phyloP scores from a whole-genome alignment of 2,329 filamentous ascomycete species.

The Neofusicoccum laricinum region DNA sequence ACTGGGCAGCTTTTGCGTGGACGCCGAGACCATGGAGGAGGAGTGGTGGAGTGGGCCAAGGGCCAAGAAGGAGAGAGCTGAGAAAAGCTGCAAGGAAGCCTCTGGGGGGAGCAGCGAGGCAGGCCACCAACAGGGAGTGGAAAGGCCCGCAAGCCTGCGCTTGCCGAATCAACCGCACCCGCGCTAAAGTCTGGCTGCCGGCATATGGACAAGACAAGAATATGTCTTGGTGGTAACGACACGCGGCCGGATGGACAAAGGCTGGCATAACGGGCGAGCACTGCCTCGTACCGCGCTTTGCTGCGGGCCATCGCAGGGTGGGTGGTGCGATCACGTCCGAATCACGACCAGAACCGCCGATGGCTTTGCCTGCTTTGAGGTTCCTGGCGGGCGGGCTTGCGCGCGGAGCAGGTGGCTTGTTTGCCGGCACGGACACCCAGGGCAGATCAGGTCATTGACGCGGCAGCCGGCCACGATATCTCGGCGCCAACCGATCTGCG shows the following conservation, averaged over 20 bases:
- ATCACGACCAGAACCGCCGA: not conserved
- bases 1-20: too few relatives aligned
- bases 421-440: not conserved
- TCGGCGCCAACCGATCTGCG: slow-evolving; percentile 2
- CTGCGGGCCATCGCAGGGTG: not conserved
- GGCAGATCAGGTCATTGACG: not conserved
- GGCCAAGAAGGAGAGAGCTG: not conserved
- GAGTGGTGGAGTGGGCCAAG: not conserved
- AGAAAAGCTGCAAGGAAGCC: not conserved
- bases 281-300: not conserved
- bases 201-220: not conserved
- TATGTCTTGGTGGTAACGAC: not conserved
- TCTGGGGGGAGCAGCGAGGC: not conserved
- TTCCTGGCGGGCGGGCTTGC: not conserved
- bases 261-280: too few relatives aligned
- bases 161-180: not conserved
- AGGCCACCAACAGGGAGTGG: not conserved
- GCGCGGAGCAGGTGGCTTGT: not conserved
- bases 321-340: not conserved
- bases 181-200: not conserved
- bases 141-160: not conserved
- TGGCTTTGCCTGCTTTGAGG: not conserved
- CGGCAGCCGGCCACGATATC: not conserved
- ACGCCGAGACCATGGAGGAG: not conserved
- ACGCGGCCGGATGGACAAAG: not conserved